These are phyloP conservation scores for Rhodamnia rubescens DNA, from an alignment of 345 rosid genomes.

Conservation along the genomic window DNA sequence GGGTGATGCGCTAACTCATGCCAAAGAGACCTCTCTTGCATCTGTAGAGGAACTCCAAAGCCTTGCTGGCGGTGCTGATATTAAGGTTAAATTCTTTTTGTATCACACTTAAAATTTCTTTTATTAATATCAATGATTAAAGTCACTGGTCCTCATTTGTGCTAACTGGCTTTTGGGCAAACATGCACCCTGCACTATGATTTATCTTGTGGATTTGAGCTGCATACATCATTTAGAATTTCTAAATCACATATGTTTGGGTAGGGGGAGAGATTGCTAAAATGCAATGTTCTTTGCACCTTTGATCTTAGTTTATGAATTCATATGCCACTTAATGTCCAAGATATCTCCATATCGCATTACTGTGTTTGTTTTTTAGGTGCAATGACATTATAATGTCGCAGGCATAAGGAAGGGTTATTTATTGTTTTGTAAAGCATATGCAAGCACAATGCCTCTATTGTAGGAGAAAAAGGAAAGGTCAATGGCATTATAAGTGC, in stretches of 20 bases:
- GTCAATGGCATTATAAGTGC: neutral
- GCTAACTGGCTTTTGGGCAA: neutral
- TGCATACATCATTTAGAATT: neutral
- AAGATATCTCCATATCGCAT: neutral
- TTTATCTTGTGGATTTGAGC: neutral
- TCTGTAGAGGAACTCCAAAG: slow-evolving; percentile 94
- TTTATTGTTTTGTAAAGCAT: neutral
- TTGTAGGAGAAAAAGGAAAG: neutral
- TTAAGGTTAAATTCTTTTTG: slow-evolving; percentile 47
- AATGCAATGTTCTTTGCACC: neutral
- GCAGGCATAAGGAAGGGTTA: neutral
- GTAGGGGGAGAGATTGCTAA: neutral
- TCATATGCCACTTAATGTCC: neutral
- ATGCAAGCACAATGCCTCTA: neutral
- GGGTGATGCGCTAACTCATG: slow-evolving; percentile 73
- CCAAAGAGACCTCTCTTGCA: slow-evolving; percentile 65
- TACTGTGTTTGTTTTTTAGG: neutral
- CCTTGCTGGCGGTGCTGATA: slow-evolving; percentile 97
- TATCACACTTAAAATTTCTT: neutral
- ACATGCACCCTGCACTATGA: neutral
- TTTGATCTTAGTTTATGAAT: neutral
- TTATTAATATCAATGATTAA: neutral
- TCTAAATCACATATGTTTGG: neutral
- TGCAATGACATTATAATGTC: neutral
- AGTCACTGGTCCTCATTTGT: neutral